These are phyloP conservation scores for Cicer pinnatifidum DNA, from an alignment of 306 rosid genomes.

Conservation along the genomic window DNA sequence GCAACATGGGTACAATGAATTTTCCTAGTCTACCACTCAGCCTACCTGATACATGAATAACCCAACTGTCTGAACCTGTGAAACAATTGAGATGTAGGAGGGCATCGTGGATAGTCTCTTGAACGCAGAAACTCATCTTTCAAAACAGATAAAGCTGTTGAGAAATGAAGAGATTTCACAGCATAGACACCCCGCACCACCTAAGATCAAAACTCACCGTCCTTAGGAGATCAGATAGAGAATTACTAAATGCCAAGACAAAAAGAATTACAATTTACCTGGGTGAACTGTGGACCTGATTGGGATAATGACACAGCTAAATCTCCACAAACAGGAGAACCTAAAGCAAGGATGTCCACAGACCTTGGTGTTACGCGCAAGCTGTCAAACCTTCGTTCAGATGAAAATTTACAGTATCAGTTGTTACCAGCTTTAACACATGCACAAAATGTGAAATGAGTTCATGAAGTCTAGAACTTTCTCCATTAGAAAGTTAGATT, in stretches of 20 bases:
- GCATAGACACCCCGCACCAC: constrained; percentile 94
- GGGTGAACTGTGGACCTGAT: constrained; percentile 98
- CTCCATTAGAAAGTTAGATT: constrained; percentile 19
- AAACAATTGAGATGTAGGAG: constrained; percentile 93
- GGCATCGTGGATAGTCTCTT: constrained; percentile 97
- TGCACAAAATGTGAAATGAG: constrained; percentile 40
- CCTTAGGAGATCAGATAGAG: constrained; percentile 46
- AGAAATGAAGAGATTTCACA: constrained; percentile 83
- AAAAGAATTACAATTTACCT: constrained; percentile 58
- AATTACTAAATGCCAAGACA: constrained; percentile 37
- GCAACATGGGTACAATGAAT: constrained; percentile 30
- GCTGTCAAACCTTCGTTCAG: constrained; percentile 89
- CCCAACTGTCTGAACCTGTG: constrained; percentile 93
- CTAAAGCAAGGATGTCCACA: constrained; percentile 92
- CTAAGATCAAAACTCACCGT: constrained; percentile 53
- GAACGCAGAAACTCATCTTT: constrained; percentile 94
- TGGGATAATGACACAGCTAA: constrained; percentile 97
- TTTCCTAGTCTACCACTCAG: constrained; percentile 46
- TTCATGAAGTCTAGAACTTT: constrained; percentile 29
- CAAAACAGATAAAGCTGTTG: constrained; percentile 84
- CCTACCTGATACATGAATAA: constrained; percentile 90
- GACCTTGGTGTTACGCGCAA: constrained; percentile 96
- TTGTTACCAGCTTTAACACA: constrained; percentile 39
- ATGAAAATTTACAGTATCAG: constrained; percentile 47
- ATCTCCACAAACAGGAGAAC: constrained; percentile 99